A percentile compares a stretch with the other conserved stretches of the same genome.
phyloP scores from a whole-genome alignment of 208 protist species.

The Trypanosoma conorhini region DNA sequence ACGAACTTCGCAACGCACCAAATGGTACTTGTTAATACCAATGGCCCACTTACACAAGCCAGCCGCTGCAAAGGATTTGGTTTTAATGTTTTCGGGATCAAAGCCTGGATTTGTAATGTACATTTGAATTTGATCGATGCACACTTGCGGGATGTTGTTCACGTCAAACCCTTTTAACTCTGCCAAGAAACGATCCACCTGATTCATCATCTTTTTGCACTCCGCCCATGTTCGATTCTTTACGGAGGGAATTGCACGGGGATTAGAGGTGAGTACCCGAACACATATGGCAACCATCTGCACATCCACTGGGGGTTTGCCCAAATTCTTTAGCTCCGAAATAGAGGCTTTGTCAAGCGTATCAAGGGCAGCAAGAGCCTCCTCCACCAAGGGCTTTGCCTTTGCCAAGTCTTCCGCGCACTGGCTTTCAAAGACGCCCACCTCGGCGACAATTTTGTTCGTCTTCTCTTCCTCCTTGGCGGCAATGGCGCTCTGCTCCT shows the following conservation, averaged over 20 bases:
- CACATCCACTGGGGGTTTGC: slow-evolving; percentile 95
- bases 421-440: slow-evolving; percentile 84
- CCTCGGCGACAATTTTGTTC: slow-evolving; percentile 95
- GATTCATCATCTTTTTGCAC: slow-evolving; percentile 98
- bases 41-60: slow-evolving; percentile 97
- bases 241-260: slow-evolving; percentile 81
- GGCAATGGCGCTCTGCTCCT: slow-evolving; percentile 94
- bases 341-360: slow-evolving; percentile 98
- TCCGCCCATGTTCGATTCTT: slow-evolving; percentile 96
- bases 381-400: slow-evolving; percentile 94
- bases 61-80: slow-evolving; percentile 95
- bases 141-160: slow-evolving; percentile 95
- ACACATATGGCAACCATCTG: slow-evolving; percentile 96
- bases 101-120: slow-evolving; percentile 94
- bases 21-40: slow-evolving; percentile 97
- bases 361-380: slow-evolving; percentile 96
- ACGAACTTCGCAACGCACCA: slow-evolving; percentile 96
- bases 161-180: slow-evolving; percentile 94
- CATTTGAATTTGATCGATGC: slow-evolving; percentile 94
- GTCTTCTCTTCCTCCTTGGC: slow-evolving; percentile 96
- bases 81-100: slow-evolving; percentile 89
- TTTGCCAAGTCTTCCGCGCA: slow-evolving; percentile 90
- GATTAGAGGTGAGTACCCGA: slow-evolving; percentile 94
- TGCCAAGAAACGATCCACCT: slow-evolving; percentile 94
- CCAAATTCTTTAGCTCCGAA: slow-evolving; percentile 97